Percentiles rank a stretch among this genome's conserved stretches.
Conservation (phyloP, 1,284 basidiomycete species). For the Tausonia pullulans region DNA sequence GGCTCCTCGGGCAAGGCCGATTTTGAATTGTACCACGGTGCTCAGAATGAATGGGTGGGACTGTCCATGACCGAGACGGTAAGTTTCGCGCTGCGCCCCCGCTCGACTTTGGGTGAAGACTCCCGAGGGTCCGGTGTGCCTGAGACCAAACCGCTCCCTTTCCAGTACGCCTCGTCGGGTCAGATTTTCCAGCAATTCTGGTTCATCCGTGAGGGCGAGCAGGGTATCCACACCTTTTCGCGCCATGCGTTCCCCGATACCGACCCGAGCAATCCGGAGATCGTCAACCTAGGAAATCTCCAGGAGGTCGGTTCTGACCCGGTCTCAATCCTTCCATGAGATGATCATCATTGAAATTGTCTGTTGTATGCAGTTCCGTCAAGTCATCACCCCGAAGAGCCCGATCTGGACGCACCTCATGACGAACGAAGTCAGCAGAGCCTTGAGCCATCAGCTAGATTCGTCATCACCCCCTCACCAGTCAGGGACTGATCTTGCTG, state of each 20-base stretch:
- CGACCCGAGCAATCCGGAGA: constrained; percentile 16
- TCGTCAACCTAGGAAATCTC: constrained; percentile 19
- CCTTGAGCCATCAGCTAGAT: no score
- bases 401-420: constrained; percentile 24
- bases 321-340: no score
- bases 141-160: not conserved
- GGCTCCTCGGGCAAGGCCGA: constrained; percentile 12
- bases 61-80: constrained; percentile 18
- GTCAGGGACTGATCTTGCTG: no score
- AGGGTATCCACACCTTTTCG: constrained; percentile 24
- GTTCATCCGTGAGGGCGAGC: constrained; percentile 24
- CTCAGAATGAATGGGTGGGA: constrained; percentile 14
- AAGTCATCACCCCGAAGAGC: constrained; percentile 21
- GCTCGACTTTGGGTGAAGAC: not conserved
- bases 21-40: constrained; percentile 14
- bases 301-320: constrained; percentile 20
- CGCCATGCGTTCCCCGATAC: constrained; percentile 20
- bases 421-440: constrained; percentile 16
- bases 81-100: not conserved
- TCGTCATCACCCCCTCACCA: no score
- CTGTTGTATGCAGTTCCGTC: constrained; percentile 17
- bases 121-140: not conserved
- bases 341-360: no score
- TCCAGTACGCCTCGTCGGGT: constrained; percentile 18
- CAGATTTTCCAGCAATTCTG: constrained; percentile 26